These are phyloP conservation scores for Fusarium haematococcum DNA, from an alignment of 2,329 filamentous ascomycete species.

Conservation along the genomic window DNA sequence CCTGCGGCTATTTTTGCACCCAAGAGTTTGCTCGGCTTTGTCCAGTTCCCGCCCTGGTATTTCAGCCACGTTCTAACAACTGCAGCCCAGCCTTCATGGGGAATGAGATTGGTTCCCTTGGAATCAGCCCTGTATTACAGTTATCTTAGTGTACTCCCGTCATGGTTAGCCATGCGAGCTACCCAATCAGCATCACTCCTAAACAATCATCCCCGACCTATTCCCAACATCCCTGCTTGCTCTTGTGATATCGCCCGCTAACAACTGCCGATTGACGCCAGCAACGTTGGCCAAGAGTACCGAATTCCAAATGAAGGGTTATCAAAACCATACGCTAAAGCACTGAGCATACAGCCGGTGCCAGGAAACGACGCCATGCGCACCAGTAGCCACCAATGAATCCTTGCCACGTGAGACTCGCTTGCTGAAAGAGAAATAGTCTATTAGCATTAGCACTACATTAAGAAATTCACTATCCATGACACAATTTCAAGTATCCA, in stretches of 20 bases:
- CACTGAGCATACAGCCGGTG: background rate
- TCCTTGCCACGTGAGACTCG: background rate
- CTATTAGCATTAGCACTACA: background rate
- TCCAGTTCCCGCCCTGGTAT: background rate
- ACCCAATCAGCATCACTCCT: background rate
- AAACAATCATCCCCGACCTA: background rate
- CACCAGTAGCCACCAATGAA: background rate
- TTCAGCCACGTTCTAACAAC: background rate
- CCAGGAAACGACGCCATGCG: background rate
- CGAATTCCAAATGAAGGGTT: background rate
- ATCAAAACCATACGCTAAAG: background rate
- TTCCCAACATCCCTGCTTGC: background rate
- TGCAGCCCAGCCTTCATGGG: background rate
- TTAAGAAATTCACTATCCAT: no score
- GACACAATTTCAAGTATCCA: background rate
- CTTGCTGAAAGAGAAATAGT: background rate
- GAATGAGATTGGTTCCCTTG: background rate
- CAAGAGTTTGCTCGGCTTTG: background rate
- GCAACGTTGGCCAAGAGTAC: background rate
- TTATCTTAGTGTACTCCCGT: background rate
- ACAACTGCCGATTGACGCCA: background rate
- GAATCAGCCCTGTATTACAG: background rate
- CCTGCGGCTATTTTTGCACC: background rate
- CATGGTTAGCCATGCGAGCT: background rate
- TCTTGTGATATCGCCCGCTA: background rate